These are phyloP conservation scores for Phytophthora boehmeriae DNA, from an alignment of 352 stramenopile genomes.

Conservation along the genomic window DNA sequence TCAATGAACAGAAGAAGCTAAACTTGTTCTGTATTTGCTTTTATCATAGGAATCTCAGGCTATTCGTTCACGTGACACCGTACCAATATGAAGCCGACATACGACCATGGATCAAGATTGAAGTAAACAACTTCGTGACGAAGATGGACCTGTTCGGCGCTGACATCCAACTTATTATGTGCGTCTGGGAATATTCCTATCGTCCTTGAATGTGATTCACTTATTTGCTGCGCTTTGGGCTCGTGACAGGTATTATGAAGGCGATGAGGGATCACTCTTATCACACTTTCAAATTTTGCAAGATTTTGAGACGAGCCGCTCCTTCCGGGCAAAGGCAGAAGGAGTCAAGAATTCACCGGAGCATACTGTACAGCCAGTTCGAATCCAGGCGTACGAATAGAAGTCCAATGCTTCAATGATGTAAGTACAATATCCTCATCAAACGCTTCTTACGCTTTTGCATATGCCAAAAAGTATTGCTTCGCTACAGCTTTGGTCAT, in stretches of 20 bases:
- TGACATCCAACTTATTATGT: constrained; percentile 51
- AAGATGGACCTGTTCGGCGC: constrained; percentile 35
- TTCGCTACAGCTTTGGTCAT: no score
- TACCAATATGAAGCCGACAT: constrained; percentile 58
- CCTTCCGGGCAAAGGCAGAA: constrained; percentile 32
- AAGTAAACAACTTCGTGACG: constrained; percentile 52
- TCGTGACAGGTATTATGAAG: constrained; percentile 42
- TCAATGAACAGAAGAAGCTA: background rate
- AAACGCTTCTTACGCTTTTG: no score
- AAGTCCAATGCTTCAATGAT: no score
- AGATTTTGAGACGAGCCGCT: constrained; percentile 39
- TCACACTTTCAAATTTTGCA: constrained; percentile 49
- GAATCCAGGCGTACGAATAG: constrained; percentile 37
- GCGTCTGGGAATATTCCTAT: constrained; percentile 11
- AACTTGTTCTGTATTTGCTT: constrained; percentile 1
- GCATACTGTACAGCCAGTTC: constrained; percentile 36
- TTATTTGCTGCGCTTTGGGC: background rate
- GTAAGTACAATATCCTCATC: no score
- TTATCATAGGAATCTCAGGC: constrained; percentile 34
- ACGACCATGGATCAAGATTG: constrained; percentile 60
- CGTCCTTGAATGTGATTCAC: background rate
- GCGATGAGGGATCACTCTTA: constrained; percentile 33
- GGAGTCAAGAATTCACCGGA: constrained; percentile 32
- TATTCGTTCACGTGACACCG: constrained; percentile 70
- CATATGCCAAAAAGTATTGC: no score